Percentiles rank a stretch among this genome's conserved stretches.
These are phyloP conservation scores for Xylaria sp. DNA, from an alignment of 2,329 filamentous ascomycete species.

Conservation along the genomic window DNA sequence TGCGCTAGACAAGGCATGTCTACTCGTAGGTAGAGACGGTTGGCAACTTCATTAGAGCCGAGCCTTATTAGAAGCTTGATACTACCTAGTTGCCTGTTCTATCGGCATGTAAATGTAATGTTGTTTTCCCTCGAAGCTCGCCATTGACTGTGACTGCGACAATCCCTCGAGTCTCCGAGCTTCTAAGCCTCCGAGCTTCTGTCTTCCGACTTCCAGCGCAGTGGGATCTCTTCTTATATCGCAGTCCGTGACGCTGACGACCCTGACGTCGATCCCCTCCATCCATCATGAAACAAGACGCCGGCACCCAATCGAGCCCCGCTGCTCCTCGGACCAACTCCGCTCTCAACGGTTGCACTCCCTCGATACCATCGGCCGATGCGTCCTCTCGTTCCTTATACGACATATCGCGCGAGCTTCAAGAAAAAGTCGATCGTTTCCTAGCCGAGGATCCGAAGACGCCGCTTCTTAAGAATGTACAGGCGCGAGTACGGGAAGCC, in stretches of 20 bases:
- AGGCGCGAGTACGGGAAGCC: conserved; percentile 68
- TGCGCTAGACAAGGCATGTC: no score
- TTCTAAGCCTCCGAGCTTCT: no score
- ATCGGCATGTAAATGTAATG: not conserved
- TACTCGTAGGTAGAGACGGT: no score
- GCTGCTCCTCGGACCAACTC: conserved; percentile 3
- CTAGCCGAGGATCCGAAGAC: conserved; percentile 49
- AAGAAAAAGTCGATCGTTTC: conserved; percentile 59
- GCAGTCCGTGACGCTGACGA: not conserved
- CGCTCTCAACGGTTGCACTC: conserved; percentile 13
- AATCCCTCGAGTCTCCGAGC: not conserved
- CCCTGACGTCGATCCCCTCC: not conserved
- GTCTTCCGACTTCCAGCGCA: not conserved
- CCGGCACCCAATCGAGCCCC: conserved; percentile 8
- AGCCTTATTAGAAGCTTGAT: not conserved
- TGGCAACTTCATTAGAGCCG: no score
- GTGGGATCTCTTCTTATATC: not conserved
- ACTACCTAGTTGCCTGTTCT: not conserved
- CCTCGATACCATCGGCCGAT: conserved; percentile 8
- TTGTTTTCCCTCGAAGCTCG: not conserved
- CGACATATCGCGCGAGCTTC: conserved; percentile 37
- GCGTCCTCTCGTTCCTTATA: conserved; percentile 16
- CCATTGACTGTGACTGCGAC: conserved; percentile 1
- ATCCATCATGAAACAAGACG: conserved; percentile 16
- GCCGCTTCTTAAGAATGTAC: conserved; percentile 55